Evolutionary conservation across 1,139 yeast species (phyloP).

Genomic region (Geotrichum reessii): DNA sequence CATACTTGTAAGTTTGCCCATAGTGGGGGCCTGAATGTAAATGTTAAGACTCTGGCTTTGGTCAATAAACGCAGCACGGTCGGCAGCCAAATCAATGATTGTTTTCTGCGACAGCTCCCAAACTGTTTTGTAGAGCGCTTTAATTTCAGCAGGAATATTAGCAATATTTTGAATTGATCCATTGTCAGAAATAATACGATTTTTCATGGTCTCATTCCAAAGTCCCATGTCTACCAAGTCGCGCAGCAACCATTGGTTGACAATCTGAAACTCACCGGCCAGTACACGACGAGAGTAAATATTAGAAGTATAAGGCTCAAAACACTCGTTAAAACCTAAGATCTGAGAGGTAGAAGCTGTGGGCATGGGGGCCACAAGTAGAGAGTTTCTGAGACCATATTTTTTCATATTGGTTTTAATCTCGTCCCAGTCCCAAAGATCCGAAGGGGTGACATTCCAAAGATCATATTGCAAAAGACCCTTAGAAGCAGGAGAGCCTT

Average conservation of each 20-base stretch:
- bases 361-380: constrained; percentile 79
- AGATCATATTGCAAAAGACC: constrained; percentile 66
- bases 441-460: constrained; percentile 59
- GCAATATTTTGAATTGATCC: constrained; percentile 73
- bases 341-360: constrained; percentile 82
- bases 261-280: constrained; percentile 74
- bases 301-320: constrained; percentile 76
- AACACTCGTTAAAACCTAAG: constrained; percentile 71
- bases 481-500: constrained; percentile 67
- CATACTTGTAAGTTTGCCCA: constrained; percentile 90
- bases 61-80: constrained; percentile 76
- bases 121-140: constrained; percentile 70
- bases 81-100: constrained; percentile 83
- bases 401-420: constrained; percentile 48
- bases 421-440: constrained; percentile 56
- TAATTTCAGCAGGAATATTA: constrained; percentile 61
- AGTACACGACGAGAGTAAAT: constrained; percentile 67
- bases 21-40: constrained; percentile 68
- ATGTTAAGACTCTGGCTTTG: constrained; percentile 85
- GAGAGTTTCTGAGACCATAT: constrained; percentile 64
- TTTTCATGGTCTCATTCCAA: constrained; percentile 66
- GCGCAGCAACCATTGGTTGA: constrained; percentile 61
- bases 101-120: constrained; percentile 82
- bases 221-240: constrained; percentile 66
- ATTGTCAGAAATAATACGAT: constrained; percentile 58